Evolutionary conservation across 2,329 filamentous ascomycete species (phyloP).

Genomic region (Hypoxylon sp.): DNA sequence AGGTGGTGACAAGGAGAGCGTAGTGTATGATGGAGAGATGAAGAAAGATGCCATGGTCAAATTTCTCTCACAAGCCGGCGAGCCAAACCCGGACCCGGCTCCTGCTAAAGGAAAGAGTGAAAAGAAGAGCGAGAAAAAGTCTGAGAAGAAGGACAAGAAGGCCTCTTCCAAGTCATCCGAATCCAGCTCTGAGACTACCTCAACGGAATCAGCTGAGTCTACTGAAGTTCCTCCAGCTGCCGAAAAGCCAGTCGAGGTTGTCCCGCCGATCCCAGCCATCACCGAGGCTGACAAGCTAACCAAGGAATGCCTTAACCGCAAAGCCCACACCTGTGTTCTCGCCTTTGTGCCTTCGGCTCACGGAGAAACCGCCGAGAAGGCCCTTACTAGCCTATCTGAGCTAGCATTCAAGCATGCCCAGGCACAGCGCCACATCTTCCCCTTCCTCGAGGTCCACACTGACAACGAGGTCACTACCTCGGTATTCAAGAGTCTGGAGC

Average conservation of each 20-base stretch:
- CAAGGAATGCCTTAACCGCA: conserved; percentile 79
- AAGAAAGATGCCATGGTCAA: conserved; percentile 86
- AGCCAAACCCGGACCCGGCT: conserved; percentile 80
- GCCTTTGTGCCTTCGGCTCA: conserved; percentile 74
- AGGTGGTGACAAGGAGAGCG: conserved; percentile 75
- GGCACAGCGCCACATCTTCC: conserved; percentile 79
- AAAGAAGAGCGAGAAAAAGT: conserved; percentile 56
- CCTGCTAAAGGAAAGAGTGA: conserved; percentile 50
- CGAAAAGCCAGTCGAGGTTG: conserved; percentile 66
- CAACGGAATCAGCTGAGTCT: conserved; percentile 56
- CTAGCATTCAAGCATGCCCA: conserved; percentile 82
- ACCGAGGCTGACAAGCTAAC: conserved; percentile 74
- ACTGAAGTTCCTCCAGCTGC: conserved; percentile 56
- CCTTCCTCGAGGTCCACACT: conserved; percentile 81
- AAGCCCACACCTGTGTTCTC: conserved; percentile 87
- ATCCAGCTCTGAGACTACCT: conserved; percentile 59
- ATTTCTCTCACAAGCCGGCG: conserved; percentile 84
- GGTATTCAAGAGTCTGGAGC: conserved; percentile 73
- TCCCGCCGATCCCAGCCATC: conserved; percentile 77
- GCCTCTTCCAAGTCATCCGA: conserved; percentile 63
- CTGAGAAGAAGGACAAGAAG: conserved; percentile 60
- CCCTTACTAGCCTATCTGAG: conserved; percentile 76
- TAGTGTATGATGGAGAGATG: conserved; percentile 85
- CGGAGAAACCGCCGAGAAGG: conserved; percentile 68
- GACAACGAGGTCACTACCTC: conserved; percentile 69